phyloP scores from a whole-genome alignment of 208 protist species.

The Acanthamoeba royreba region DNA sequence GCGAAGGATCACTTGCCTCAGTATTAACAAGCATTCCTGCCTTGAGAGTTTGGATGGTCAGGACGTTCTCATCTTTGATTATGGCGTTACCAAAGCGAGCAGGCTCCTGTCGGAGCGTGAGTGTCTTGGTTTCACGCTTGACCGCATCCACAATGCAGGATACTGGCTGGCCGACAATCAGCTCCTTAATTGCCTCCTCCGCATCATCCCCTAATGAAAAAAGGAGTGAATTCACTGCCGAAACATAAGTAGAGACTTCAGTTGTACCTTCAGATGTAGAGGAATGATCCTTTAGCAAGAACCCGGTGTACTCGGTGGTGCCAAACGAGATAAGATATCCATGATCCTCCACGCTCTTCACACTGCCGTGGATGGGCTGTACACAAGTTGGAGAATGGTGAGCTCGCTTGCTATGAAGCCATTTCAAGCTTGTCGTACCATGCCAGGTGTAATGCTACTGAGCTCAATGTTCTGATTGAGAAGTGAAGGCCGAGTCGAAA shows the following conservation, averaged over 20 bases:
- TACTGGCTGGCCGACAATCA: neutral
- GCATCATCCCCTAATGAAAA: too few relatives aligned
- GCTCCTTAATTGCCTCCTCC: too few relatives aligned
- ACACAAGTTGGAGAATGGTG: neutral
- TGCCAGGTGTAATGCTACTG: neutral
- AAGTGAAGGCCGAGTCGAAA: constrained; percentile 19
- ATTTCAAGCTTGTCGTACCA: too few relatives aligned
- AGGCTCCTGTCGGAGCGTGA: neutral
- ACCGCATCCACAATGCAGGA: neutral
- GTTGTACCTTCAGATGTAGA: too few relatives aligned
- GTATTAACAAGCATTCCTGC: constrained; percentile 24
- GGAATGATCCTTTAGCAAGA: constrained; percentile 11
- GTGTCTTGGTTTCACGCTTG: constrained; percentile 17
- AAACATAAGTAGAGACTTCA: too few relatives aligned
- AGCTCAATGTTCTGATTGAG: neutral
- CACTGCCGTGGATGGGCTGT: neutral
- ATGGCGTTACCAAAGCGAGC: neutral
- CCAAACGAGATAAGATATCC: constrained; percentile 41
- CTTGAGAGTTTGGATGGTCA: constrained; percentile 16
- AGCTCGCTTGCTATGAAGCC: too few relatives aligned
- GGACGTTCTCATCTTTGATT: constrained; percentile 1
- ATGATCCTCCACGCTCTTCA: constrained; percentile 52
- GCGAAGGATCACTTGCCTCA: too few relatives aligned
- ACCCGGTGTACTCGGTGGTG: constrained; percentile 21
- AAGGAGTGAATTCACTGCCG: too few relatives aligned